A percentile compares a stretch with the other conserved stretches of the same genome.
Conservation (phyloP, 2,329 filamentous ascomycete species). For the Hypocrella siamensis region DNA sequence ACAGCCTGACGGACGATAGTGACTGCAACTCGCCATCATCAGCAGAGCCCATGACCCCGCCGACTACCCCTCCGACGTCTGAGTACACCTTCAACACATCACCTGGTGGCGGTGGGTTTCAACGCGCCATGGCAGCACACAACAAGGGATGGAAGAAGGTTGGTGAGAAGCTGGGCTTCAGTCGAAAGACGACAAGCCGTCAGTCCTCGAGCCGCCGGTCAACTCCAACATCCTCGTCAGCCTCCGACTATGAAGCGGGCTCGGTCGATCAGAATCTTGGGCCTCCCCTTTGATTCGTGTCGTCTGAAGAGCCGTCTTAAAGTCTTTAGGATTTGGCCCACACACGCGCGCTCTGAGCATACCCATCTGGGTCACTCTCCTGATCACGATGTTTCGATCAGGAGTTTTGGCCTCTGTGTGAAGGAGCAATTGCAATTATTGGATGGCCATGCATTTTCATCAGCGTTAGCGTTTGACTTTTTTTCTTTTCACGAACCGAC, state of each 20-base stretch:
- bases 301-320: too few relatives aligned
- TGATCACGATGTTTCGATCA: too few relatives aligned
- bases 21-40: constrained; percentile 39
- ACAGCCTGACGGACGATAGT: constrained; percentile 48
- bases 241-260: constrained; percentile 18
- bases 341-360: too few relatives aligned
- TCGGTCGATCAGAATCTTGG: constrained; percentile 5
- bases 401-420: too few relatives aligned
- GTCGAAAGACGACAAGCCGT: constrained; percentile 32
- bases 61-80: constrained; percentile 52
- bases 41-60: constrained; percentile 56
- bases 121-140: constrained; percentile 37
- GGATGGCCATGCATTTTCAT: too few relatives aligned
- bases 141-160: constrained; percentile 50
- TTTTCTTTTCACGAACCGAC: too few relatives aligned
- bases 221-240: constrained; percentile 25
- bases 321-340: too few relatives aligned
- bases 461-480: too few relatives aligned
- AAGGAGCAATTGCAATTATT: too few relatives aligned
- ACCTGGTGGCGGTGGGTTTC: constrained; percentile 35
- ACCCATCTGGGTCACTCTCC: too few relatives aligned
- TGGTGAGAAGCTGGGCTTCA: constrained; percentile 43
- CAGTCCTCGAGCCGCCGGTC: constrained; percentile 28
- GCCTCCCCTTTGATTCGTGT: too few relatives aligned
- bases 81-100: constrained; percentile 37